These are phyloP conservation scores for Colletotrichum karsti DNA, from an alignment of 2,329 filamentous ascomycete genomes.

Conservation along the genomic window DNA sequence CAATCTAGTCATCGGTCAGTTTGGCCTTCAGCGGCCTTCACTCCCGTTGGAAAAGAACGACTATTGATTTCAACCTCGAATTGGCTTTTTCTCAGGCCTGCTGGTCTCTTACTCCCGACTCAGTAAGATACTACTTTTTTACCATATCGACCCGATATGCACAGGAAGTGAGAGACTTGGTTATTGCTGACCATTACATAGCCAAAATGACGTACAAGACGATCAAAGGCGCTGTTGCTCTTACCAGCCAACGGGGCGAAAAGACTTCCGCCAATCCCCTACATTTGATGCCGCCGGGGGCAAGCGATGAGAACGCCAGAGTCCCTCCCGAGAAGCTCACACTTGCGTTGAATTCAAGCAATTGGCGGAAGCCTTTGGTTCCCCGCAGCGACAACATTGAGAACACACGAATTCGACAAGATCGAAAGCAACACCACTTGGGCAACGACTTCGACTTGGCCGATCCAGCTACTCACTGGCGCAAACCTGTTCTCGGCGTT, in stretches of 20 bases:
- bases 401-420: background rate
- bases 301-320: background rate
- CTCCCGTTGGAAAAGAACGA: too few relatives aligned
- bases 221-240: background rate
- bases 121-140: too few relatives aligned
- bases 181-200: background rate
- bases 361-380: too few relatives aligned
- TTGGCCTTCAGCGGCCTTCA: too few relatives aligned
- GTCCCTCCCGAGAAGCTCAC: background rate
- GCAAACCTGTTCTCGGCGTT: background rate
- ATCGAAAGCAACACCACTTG: background rate
- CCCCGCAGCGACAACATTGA: background rate
- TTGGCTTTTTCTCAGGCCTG: too few relatives aligned
- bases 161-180: background rate
- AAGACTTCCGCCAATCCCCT: background rate
- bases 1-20: too few relatives aligned
- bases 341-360: too few relatives aligned
- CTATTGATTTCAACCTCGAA: too few relatives aligned
- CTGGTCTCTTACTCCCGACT: too few relatives aligned
- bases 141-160: background rate
- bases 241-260: background rate
- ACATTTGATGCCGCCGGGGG: background rate
- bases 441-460: background rate
- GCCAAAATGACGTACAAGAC: background rate
- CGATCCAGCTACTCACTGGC: slow-evolving; percentile 7